Conservation (phyloP, 768 basidiomycete genomes). For the Tubosaeta brunneosetosa region DNA sequence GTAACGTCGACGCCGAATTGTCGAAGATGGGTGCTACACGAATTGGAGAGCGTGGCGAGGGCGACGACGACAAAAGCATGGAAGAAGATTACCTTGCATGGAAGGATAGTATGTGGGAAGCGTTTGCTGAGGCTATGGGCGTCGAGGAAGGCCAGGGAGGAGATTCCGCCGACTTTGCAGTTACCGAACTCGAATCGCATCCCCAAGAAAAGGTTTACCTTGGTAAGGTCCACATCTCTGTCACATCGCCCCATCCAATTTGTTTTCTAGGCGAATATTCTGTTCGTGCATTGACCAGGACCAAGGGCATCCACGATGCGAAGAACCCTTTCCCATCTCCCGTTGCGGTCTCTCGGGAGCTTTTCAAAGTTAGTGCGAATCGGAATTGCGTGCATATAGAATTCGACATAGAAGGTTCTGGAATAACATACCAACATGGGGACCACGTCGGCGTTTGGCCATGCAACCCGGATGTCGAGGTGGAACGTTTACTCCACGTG, state of each 20-base stretch:
- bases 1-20: slow-evolving; percentile 70
- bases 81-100: slow-evolving; percentile 99
- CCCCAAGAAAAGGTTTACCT: slow-evolving; percentile 89
- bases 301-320: slow-evolving; percentile 94
- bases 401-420: slow-evolving; percentile 89
- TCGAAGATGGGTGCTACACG: slow-evolving; percentile 76
- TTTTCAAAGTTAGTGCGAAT: slow-evolving; percentile 68
- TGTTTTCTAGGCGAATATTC: slow-evolving; percentile 76
- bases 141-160: slow-evolving; percentile 97
- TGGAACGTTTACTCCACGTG: slow-evolving; percentile 79
- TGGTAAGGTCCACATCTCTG: slow-evolving; percentile 45
- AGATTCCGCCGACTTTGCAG: slow-evolving; percentile 90
- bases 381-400: slow-evolving; percentile 95
- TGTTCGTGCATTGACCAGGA: slow-evolving; percentile 86
- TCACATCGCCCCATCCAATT: background rate
- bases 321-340: slow-evolving; percentile 96
- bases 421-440: slow-evolving; percentile 97
- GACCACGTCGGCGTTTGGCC: slow-evolving; percentile 99
- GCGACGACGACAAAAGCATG: slow-evolving; percentile 99
- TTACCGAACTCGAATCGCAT: slow-evolving; percentile 74
- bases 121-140: slow-evolving; percentile 72
- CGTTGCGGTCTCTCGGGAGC: slow-evolving; percentile 69
- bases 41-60: slow-evolving; percentile 89
- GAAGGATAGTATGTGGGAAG: slow-evolving; percentile 98
- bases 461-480: slow-evolving; percentile 87